Conservation (phyloP, 2,329 filamentous ascomycete genomes). For the Leptographium wingfieldii region DNA sequence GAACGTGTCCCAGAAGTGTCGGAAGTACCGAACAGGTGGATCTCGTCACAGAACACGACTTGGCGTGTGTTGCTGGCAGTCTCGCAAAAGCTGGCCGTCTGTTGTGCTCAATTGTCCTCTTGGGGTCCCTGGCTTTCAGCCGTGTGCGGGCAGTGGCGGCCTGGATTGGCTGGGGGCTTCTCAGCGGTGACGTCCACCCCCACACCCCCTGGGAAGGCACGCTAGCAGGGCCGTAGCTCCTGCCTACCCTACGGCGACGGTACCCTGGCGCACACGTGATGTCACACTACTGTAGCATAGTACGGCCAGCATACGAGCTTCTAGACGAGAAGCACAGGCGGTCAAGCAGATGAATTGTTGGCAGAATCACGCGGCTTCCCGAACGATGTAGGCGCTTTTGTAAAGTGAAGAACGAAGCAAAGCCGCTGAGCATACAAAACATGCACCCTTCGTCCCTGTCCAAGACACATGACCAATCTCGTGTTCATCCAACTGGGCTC, state of each 20-base stretch:
- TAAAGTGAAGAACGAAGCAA: background rate
- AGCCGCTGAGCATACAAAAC: background rate
- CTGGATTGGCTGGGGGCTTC: background rate
- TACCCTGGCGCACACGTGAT: background rate
- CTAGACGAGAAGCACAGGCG: no score
- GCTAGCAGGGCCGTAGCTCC: background rate
- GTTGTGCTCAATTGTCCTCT: background rate
- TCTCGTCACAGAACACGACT: background rate
- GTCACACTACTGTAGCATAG: background rate
- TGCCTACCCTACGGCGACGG: no score
- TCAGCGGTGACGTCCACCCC: background rate
- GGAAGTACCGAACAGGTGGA: background rate
- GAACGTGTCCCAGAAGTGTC: no score
- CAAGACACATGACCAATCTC: background rate
- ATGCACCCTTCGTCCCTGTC: background rate
- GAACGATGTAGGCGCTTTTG: background rate
- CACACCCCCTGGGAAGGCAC: no score
- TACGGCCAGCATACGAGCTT: no score
- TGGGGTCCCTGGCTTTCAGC: background rate
- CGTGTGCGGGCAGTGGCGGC: background rate
- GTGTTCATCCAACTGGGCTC: background rate
- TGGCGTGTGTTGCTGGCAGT: no score
- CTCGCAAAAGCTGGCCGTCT: background rate
- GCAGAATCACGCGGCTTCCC: no score
- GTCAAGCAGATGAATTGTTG: no score